phyloP scores from a whole-genome alignment of 805 yeast genomes.

The Candida berthetii region DNA sequence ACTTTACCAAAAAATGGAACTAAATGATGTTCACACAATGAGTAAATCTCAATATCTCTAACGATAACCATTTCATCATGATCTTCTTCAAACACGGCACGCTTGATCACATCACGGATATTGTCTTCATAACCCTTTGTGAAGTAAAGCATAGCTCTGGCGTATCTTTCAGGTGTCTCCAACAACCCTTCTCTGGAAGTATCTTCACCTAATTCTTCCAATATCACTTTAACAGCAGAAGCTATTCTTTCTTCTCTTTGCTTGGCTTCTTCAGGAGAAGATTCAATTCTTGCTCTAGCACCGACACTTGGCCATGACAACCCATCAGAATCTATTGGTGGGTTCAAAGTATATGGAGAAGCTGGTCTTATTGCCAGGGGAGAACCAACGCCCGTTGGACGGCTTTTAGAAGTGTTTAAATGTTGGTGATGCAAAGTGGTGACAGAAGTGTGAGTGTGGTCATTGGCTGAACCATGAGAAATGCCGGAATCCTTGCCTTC shows the following conservation, averaged over 20 bases:
- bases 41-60: conserved; percentile 85
- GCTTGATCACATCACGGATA: conserved; percentile 83
- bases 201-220: conserved; percentile 89
- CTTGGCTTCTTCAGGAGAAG: conserved; percentile 54
- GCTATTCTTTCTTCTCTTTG: conserved; percentile 76
- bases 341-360: conserved; percentile 74
- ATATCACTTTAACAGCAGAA: conserved; percentile 60
- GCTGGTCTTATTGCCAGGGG: conserved; percentile 75
- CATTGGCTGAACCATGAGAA: too few species aligned
- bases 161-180: conserved; percentile 95
- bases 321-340: conserved; percentile 87
- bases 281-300: conserved; percentile 70
- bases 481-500: too few species aligned
- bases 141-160: conserved; percentile 91
- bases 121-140: conserved; percentile 97
- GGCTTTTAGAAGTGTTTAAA: neutral
- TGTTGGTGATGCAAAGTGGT: too few species aligned
- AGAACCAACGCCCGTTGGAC: conserved; percentile 26
- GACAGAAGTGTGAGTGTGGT: too few species aligned
- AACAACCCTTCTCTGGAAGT: conserved; percentile 79
- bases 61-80: conserved; percentile 99
- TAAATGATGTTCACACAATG: conserved; percentile 94
- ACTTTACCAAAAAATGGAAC: conserved; percentile 98
- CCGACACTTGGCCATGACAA: conserved; percentile 92
- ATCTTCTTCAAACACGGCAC: conserved; percentile 96